Conservation (phyloP, 2,329 filamentous ascomycete genomes). For the Colletotrichum sidae region DNA sequence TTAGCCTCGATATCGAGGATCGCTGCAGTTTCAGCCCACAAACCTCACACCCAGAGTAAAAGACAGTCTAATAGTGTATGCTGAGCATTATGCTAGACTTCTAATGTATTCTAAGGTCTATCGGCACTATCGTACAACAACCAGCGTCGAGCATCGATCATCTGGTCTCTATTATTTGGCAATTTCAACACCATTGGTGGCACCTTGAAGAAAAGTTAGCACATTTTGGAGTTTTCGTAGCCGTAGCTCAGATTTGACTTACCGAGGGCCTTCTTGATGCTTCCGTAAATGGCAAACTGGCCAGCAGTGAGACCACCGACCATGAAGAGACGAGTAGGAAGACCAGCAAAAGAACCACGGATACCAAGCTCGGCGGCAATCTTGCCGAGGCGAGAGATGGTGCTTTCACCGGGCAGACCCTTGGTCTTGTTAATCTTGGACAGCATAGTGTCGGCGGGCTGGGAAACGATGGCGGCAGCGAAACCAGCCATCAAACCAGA, state of each 20-base stretch:
- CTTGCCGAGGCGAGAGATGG: constrained; percentile 83
- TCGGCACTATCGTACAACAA: too few species aligned
- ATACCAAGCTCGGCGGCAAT: constrained; percentile 87
- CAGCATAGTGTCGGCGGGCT: constrained; percentile 93
- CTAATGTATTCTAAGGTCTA: too few species aligned
- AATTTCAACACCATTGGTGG: constrained; percentile 74
- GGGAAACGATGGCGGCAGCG: constrained; percentile 86
- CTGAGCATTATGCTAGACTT: too few species aligned
- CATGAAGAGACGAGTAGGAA: constrained; percentile 75
- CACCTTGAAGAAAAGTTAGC: constrained; percentile 68
- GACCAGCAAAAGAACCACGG: constrained; percentile 81
- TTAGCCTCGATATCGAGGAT: too few species aligned
- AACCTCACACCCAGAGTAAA: too few species aligned
- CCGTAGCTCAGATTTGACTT: background rate
- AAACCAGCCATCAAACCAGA: constrained; percentile 70
- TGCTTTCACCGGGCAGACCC: constrained; percentile 87
- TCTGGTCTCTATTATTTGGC: constrained; percentile 49
- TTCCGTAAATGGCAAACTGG: constrained; percentile 85
- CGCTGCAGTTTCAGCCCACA: too few species aligned
- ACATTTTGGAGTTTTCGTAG: too few species aligned
- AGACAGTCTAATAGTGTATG: too few species aligned
- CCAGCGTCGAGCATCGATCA: too few species aligned
- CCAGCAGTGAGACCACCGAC: constrained; percentile 79
- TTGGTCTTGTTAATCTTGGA: constrained; percentile 97
- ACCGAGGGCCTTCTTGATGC: constrained; percentile 59